Evolutionary conservation across 805 yeast genomes (phyloP).

Genomic region (Saturnispora quitensis): DNA sequence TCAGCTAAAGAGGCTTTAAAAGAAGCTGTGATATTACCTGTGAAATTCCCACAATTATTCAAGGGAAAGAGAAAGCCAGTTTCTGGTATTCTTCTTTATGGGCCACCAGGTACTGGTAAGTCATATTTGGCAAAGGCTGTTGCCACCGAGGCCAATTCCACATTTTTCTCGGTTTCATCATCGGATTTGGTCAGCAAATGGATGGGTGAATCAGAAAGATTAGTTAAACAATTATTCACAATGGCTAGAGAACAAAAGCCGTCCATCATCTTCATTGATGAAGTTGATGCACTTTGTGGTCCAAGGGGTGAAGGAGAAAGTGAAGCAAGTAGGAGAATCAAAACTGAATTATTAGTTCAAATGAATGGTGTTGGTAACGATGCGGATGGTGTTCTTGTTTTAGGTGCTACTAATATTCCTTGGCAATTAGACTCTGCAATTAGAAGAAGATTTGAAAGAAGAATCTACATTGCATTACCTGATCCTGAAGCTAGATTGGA

Average conservation of each 20-base stretch:
- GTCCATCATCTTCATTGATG: constrained; percentile 92
- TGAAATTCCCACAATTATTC: constrained; percentile 89
- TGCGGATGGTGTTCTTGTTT: constrained; percentile 79
- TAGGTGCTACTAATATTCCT: constrained; percentile 97
- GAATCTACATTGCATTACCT: constrained; percentile 92
- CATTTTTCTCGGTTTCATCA: constrained; percentile 93
- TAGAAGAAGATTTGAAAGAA: constrained; percentile 88
- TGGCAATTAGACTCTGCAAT: constrained; percentile 99
- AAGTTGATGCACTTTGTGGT: constrained; percentile 96
- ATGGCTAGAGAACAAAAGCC: constrained; percentile 98
- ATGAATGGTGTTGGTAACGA: constrained; percentile 99
- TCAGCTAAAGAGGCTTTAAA: constrained; percentile 92
- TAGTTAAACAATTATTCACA: constrained; percentile 86
- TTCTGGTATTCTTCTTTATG: constrained; percentile 78
- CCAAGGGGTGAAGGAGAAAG: constrained; percentile 98
- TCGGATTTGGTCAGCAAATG: constrained; percentile 94
- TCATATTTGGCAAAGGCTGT: constrained; percentile 96
- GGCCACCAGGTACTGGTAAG: constrained; percentile 98
- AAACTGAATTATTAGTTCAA: constrained; percentile 91
- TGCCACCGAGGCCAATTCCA: constrained; percentile 96
- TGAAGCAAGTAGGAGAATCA: constrained; percentile 92
- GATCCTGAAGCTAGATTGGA: constrained; percentile 85
- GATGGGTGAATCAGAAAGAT: constrained; percentile 98
- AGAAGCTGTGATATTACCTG: constrained; percentile 95
- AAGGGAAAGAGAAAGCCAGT: constrained; percentile 92